phyloP scores from a whole-genome alignment of 768 basidiomycete genomes.

The Suillus clintonianus region DNA sequence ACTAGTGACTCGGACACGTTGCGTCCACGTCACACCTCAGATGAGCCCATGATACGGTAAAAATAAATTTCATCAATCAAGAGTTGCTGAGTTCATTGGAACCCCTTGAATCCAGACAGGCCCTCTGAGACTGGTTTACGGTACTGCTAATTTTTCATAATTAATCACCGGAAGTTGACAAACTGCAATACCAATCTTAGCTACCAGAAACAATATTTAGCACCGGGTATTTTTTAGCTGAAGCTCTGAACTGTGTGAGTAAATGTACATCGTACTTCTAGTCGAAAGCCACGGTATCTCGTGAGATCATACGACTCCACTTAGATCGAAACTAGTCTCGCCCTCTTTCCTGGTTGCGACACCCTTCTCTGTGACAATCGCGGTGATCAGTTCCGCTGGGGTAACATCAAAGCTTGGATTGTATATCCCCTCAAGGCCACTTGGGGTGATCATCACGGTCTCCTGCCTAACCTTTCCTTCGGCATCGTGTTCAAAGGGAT shows the following conservation, averaged over 20 bases:
- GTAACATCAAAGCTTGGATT: conserved; percentile 98
- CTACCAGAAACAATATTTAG: neutral
- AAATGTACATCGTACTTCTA: neutral
- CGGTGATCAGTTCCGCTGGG: conserved; percentile 90
- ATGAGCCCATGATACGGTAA: neutral
- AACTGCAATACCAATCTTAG: neutral
- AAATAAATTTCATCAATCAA: neutral
- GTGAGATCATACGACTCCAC: conserved; percentile 23
- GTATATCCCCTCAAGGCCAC: conserved; percentile 61
- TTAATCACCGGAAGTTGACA: neutral
- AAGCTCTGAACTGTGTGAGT: neutral
- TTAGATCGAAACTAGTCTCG: conserved; percentile 62
- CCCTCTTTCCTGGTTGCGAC: conserved; percentile 75
- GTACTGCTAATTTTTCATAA: neutral
- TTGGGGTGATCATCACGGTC: conserved; percentile 83
- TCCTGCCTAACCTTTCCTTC: conserved; percentile 60
- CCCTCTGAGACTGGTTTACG: neutral
- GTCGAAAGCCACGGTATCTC: neutral
- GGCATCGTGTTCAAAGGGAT: conserved; percentile 46
- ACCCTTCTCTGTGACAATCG: conserved; percentile 94
- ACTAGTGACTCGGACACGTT: too few relatives aligned
- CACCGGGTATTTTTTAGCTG: neutral
- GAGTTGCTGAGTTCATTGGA: neutral
- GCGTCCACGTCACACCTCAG: too few relatives aligned
- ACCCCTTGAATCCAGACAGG: neutral